These are phyloP conservation scores for Mucor plumbeus DNA, from an alignment of 371 early-diverging fungal genomes.

Conservation along the genomic window DNA sequence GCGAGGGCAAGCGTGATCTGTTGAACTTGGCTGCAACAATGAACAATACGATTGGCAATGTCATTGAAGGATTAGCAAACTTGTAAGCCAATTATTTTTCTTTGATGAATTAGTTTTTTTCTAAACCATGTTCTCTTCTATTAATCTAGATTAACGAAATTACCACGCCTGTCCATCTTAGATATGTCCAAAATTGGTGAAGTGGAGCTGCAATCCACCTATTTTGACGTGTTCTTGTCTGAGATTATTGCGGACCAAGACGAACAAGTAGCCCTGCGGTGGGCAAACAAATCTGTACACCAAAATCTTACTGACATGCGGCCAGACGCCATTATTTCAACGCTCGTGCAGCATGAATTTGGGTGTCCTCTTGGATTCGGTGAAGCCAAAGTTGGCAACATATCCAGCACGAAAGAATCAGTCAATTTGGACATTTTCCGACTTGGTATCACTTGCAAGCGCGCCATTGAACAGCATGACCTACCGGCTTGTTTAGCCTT, in stretches of 20 bases:
- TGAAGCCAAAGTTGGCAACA: conserved; percentile 28
- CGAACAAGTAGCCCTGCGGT: conserved; percentile 17
- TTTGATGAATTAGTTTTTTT: conserved; percentile 24
- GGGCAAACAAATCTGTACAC: conserved; percentile 21
- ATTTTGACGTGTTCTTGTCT: conserved; percentile 21
- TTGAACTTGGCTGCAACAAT: conserved; percentile 25
- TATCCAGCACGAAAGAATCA: conserved; percentile 27
- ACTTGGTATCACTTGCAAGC: conserved; percentile 29
- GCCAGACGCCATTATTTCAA: conserved; percentile 25
- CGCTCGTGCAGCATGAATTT: conserved; percentile 25
- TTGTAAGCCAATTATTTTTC: conserved; percentile 27
- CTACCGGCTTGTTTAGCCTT: conserved; percentile 26
- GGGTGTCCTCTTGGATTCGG: conserved; percentile 28
- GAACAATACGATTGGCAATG: conserved; percentile 23
- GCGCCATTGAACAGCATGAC: conserved; percentile 24
- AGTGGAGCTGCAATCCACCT: conserved; percentile 25
- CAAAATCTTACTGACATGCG: conserved; percentile 21
- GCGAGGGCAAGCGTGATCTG: conserved; percentile 31
- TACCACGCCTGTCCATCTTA: conserved; percentile 21
- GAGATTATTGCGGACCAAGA: conserved; percentile 25
- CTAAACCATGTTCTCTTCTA: conserved; percentile 28
- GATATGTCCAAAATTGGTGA: conserved; percentile 23
- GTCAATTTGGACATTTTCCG: conserved; percentile 28
- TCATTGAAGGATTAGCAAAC: conserved; percentile 30
- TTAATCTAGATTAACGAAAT: conserved; percentile 28